Percentiles rank a stretch among this genome's conserved stretches.
Evolutionary conservation across 345 rosid genomes (phyloP).

Genomic region (Linum trigynum): DNA sequence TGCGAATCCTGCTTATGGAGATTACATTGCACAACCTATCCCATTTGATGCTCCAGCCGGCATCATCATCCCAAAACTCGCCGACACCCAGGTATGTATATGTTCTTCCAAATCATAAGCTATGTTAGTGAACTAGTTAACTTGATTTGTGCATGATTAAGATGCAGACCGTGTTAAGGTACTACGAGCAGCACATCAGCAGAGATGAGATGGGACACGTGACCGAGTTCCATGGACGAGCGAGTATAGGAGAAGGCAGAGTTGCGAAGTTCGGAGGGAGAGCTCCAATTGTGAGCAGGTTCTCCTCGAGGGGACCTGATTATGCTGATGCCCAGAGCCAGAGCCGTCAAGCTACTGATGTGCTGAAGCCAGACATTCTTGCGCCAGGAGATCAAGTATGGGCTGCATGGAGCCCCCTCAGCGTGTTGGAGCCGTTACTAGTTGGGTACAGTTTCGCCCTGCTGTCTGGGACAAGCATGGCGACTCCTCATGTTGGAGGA

Average conservation of each 20-base stretch:
- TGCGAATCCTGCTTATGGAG: conserved; percentile 56
- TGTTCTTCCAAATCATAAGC: neutral
- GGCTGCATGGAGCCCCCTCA: conserved; percentile 89
- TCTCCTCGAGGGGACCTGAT: conserved; percentile 81
- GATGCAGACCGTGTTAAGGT: conserved; percentile 40
- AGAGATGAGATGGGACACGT: conserved; percentile 36
- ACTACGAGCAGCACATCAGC: conserved; percentile 46
- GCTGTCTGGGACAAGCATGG: conserved; percentile 89
- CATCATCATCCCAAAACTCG: conserved; percentile 48
- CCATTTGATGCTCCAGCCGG: conserved; percentile 46
- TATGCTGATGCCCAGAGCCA: conserved; percentile 28
- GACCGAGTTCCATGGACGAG: conserved; percentile 36
- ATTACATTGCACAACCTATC: conserved; percentile 56
- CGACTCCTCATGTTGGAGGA: conserved; percentile 70
- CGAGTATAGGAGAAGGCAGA: conserved; percentile 59
- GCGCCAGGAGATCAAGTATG: conserved; percentile 92
- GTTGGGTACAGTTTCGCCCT: conserved; percentile 57
- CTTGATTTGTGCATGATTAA: neutral
- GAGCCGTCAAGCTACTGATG: conserved; percentile 37
- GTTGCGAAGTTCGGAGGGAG: conserved; percentile 35
- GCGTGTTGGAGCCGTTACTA: conserved; percentile 51
- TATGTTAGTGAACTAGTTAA: neutral
- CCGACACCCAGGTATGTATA: conserved; percentile 48
- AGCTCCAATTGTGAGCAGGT: conserved; percentile 59
- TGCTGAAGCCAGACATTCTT: conserved; percentile 69